A percentile compares a stretch with the other conserved stretches of the same genome.
phyloP scores from a whole-genome alignment of 1,284 basidiomycete genomes.

The Tilletiaria anomala region DNA sequence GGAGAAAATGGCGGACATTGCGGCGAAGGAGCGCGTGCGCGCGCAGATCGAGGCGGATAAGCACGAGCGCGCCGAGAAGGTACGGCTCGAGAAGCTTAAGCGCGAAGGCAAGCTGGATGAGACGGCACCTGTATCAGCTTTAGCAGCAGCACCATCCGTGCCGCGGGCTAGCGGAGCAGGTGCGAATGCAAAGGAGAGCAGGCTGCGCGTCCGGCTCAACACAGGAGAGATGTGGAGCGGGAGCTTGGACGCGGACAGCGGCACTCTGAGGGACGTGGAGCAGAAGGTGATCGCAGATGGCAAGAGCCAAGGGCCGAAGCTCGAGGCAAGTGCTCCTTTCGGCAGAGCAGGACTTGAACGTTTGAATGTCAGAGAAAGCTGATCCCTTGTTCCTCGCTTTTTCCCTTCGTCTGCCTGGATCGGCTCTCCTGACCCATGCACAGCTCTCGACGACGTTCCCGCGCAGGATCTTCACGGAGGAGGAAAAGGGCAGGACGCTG shows the following conservation, averaged over 20 bases:
- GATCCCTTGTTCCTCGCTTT: not conserved
- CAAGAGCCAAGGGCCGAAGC: conserved; percentile 9
- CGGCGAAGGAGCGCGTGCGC: conserved; percentile 29
- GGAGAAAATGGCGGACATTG: conserved; percentile 26
- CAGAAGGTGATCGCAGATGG: conserved; percentile 18
- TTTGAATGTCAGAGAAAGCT: not conserved
- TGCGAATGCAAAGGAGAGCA: conserved; percentile 24
- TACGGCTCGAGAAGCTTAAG: conserved; percentile 28
- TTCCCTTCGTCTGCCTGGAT: too few species aligned
- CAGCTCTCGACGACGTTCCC: conserved; percentile 37
- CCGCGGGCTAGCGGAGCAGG: not conserved
- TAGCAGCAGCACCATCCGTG: too few species aligned
- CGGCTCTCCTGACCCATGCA: not conserved
- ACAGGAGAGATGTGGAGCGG: conserved; percentile 31
- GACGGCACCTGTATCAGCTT: not conserved
- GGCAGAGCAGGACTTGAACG: conserved; percentile 2
- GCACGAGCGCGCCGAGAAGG: conserved; percentile 29
- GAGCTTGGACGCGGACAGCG: conserved; percentile 19
- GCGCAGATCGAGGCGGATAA: conserved; percentile 38
- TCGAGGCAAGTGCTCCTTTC: too few species aligned
- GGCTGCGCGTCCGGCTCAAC: conserved; percentile 26
- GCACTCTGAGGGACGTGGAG: conserved; percentile 21
- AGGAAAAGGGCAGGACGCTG: conserved; percentile 24
- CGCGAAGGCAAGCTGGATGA: conserved; percentile 14
- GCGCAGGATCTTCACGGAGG: conserved; percentile 24